Percentiles rank a stretch among this genome's conserved stretches.
Conservation (phyloP, 2,329 filamentous ascomycete genomes). For the Neonectria punicea region DNA sequence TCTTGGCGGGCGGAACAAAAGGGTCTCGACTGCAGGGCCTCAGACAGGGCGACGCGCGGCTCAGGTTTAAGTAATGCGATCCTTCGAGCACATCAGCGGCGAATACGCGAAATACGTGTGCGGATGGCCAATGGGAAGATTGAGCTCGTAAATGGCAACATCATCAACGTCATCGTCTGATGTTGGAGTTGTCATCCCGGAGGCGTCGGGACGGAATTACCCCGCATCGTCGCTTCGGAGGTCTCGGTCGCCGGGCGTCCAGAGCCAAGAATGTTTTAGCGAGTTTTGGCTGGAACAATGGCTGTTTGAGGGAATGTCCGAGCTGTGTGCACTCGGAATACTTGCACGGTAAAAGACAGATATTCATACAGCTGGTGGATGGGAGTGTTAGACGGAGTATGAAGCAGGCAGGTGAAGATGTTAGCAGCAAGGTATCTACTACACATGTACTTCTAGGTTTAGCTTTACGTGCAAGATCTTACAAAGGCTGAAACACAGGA, state of each 20-base stretch:
- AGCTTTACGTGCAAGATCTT: too few species aligned
- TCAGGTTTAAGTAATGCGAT: neutral
- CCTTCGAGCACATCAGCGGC: neutral
- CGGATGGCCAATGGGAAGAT: neutral
- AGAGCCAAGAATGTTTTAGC: neutral
- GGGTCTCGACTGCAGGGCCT: too few species aligned
- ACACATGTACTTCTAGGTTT: too few species aligned
- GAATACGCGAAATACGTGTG: neutral
- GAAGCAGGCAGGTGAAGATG: too few species aligned
- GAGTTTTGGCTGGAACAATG: neutral
- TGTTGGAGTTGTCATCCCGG: constrained; percentile 1
- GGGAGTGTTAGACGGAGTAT: too few species aligned
- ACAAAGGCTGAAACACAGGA: too few species aligned
- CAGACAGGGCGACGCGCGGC: neutral
- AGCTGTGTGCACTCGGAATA: too few species aligned
- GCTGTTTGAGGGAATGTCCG: neutral
- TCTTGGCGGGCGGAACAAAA: too few species aligned
- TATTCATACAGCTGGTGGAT: too few species aligned
- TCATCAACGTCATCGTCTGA: constrained; percentile 5
- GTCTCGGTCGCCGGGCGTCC: neutral
- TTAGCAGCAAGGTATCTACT: too few species aligned
- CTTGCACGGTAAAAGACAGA: too few species aligned
- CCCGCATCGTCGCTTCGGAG: neutral
- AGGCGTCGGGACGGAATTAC: constrained; percentile 1
- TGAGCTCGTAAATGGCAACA: neutral